Evolutionary conservation across 148 eudicot genomes (phyloP), one percentile per base, ranked within the genome.

Genomic region (Silene latifolia): DNA sequence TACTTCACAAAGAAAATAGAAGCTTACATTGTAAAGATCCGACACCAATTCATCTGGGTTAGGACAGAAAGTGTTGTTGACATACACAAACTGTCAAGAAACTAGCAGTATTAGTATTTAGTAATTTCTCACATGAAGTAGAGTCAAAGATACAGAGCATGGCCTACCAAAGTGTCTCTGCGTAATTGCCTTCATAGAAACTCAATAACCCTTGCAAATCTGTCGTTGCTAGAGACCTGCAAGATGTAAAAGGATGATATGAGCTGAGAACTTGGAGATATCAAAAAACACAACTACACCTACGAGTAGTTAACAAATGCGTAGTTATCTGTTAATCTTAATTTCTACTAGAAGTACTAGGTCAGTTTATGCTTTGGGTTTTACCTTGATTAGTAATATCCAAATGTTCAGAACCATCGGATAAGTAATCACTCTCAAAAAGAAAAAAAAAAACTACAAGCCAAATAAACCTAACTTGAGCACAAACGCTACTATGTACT

Each of bases 11-110:
- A 72, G 71, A 56, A 61, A 70, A 74, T 8, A 51, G 72, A 35
- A 74, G 81, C 98, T 89, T 83, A 94, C 98, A 74, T 90, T 85
- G 74, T 86, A 91, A 18, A 94, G 87, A 84, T 91, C 97, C 57
- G 81, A 82, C 44, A 94, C 91, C 80, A 83, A 69, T 77, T 94
- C 93, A 83, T 91, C 96, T 18, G 97, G 97, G 77, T 90, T 94
- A 19, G 98, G 98, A 20, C 93, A 92, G 82, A 94, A 91, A 78
- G 98, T 90, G 83, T 92, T 89, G 81, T 94, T 94, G 73, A 94
- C 87, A 72, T 94, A 94, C 59, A 94, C 96, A 88, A 94, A 91
- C 97, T 92, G 82, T 80, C 74, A 60, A 73, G 62, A 63, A 14
- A 74, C 29, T 32, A 23, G 29, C 63, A 72, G 27, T 66, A 27